These are phyloP conservation scores for Pichia rugopelliculosa DNA, from an alignment of 805 yeast genomes.

Conservation along the genomic window DNA sequence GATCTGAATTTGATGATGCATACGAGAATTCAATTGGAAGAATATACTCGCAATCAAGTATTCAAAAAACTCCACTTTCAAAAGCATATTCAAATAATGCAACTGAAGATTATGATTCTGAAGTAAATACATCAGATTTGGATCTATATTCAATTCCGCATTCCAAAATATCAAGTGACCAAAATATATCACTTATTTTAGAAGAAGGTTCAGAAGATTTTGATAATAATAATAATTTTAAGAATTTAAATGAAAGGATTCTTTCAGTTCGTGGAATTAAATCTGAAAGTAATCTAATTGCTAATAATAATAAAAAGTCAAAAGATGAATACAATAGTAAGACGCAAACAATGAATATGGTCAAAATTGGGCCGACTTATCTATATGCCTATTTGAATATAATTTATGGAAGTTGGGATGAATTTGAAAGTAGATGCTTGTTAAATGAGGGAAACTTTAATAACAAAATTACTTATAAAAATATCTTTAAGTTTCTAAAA, in stretches of 20 bases:
- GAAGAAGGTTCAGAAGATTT: not conserved
- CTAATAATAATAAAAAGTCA: not conserved
- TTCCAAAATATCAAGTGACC: not conserved
- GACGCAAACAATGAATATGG: not conserved
- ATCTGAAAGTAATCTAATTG: not conserved
- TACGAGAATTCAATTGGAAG: not conserved
- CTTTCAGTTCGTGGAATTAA: not conserved
- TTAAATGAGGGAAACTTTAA: not conserved
- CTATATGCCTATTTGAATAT: slow-evolving; percentile 3
- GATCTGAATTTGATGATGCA: not conserved
- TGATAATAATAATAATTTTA: not conserved
- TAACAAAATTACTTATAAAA: not conserved
- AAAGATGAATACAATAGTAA: not conserved
- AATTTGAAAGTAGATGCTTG: not conserved
- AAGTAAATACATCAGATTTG: not conserved
- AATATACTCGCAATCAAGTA: not conserved
- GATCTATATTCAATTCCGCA: not conserved
- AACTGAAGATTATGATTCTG: not conserved
- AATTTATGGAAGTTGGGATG: slow-evolving; percentile 8
- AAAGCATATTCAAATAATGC: not conserved
- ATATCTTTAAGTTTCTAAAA: not conserved
- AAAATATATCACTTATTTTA: slow-evolving; percentile 1
- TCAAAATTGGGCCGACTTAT: slow-evolving; percentile 4
- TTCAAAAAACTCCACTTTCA: not conserved
- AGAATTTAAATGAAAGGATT: not conserved